Evolutionary conservation across 495 filamentous ascomycete species (phyloP).

Genomic region (Hyaloscypha bicolor): DNA sequence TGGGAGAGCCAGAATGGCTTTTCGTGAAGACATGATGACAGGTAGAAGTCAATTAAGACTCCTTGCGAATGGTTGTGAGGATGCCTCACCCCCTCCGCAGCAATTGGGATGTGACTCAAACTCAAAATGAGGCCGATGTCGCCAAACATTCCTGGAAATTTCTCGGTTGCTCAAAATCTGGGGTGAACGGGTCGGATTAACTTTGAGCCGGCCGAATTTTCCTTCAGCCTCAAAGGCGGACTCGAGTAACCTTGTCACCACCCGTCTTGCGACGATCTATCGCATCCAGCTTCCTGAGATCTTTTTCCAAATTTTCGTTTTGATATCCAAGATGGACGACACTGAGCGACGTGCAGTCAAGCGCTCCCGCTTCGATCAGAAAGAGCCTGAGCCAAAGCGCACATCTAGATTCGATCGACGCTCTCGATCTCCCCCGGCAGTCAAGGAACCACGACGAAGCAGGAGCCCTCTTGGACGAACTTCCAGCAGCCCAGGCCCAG

Average conservation of each 20-base stretch:
- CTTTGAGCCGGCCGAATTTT: not conserved
- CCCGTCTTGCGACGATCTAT: not conserved
- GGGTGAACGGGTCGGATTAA: constrained; percentile 8
- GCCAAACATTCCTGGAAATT: constrained; percentile 9
- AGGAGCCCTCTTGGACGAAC: constrained; percentile 73
- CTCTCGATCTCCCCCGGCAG: constrained; percentile 75
- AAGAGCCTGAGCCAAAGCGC: constrained; percentile 73
- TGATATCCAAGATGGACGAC: constrained; percentile 64
- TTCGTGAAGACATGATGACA: constrained; percentile 50
- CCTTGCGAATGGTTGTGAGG: constrained; percentile 8
- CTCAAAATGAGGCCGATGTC: constrained; percentile 17
- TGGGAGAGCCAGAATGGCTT: constrained; percentile 37
- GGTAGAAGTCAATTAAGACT: constrained; percentile 17
- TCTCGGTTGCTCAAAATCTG: constrained; percentile 6
- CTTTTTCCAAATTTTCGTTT: not conserved
- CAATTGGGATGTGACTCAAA: constrained; percentile 22
- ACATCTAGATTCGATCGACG: constrained; percentile 80
- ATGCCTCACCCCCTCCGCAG: not conserved
- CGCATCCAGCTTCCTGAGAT: not conserved
- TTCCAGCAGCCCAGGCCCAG: constrained; percentile 40
- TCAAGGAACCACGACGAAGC: constrained; percentile 62
- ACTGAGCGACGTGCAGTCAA: constrained; percentile 73
- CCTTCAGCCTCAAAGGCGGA: constrained; percentile 6
- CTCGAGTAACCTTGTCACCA: not conserved
- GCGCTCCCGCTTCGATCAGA: constrained; percentile 91